Evolutionary conservation across 192 early-diverging fungal genomes (phyloP).

Genomic region (Neocallimastix lanati): DNA sequence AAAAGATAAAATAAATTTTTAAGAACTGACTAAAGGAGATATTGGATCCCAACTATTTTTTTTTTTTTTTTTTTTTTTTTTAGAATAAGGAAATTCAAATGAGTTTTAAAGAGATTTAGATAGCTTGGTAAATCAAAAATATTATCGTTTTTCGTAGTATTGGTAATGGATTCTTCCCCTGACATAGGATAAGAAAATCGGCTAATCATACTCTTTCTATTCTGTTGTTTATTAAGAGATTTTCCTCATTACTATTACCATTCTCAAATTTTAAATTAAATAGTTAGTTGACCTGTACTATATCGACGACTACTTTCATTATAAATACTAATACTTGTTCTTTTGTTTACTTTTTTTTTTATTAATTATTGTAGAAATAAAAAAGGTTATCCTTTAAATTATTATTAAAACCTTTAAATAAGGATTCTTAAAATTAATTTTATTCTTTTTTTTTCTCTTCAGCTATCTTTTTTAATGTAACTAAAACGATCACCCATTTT

Average conservation of each 20-base stretch:
- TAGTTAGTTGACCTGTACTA: not conserved
- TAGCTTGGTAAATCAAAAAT: not conserved
- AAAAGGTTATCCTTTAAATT: not conserved
- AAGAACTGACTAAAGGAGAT: not conserved
- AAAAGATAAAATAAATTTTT: too few species aligned
- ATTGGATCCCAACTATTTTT: not conserved
- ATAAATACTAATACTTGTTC: not conserved
- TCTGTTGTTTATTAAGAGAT: not conserved
- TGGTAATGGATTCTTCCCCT: not conserved
- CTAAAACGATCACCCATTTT: not conserved
- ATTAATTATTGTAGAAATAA: not conserved
- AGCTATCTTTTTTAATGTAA: not conserved
- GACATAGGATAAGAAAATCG: not conserved
- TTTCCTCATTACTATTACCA: not conserved
- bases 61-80: not conserved
- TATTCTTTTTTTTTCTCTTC: not conserved
- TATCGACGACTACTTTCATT: not conserved
- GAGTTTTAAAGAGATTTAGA: not conserved
- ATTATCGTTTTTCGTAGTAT: not conserved
- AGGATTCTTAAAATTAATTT: not conserved
- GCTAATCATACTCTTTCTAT: not conserved
- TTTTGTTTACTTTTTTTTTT: not conserved
- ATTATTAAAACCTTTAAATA: conserved; percentile 2
- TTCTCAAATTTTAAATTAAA: not conserved
- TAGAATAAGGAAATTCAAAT: not conserved